Conservation (phyloP, 2,329 filamentous ascomycete species). For the Alternaria panax region DNA sequence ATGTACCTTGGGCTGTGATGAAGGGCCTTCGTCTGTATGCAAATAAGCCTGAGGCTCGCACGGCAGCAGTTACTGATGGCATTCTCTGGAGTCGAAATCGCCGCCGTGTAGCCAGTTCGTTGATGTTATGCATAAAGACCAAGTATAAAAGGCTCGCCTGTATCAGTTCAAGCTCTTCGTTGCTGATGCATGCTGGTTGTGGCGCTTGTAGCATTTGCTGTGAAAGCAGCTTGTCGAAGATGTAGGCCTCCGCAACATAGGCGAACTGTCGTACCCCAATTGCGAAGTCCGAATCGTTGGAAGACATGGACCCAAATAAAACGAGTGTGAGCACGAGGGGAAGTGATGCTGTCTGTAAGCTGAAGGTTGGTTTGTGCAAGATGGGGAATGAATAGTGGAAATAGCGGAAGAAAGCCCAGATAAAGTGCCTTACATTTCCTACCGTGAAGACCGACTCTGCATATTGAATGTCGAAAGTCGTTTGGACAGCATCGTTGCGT, state of each 20-base stretch:
- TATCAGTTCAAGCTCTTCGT: background rate
- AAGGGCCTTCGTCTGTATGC: background rate
- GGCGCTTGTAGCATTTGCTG: background rate
- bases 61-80: background rate
- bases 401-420: background rate
- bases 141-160: background rate
- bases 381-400: background rate
- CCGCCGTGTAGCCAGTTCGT: background rate
- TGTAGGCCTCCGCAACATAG: background rate
- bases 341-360: background rate
- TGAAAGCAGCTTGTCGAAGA: background rate
- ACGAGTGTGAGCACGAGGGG: background rate
- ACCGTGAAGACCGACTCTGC: background rate
- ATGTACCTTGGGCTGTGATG: no score
- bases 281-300: background rate
- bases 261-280: background rate
- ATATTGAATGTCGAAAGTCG: background rate
- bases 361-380: background rate
- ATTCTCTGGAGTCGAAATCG: background rate
- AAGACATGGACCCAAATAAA: background rate
- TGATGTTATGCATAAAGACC: background rate
- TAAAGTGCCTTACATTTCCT: background rate
- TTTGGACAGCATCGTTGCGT: background rate
- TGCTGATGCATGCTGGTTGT: background rate
- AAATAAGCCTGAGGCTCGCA: background rate